These are phyloP conservation scores for Yamadazyma olivae DNA, from an alignment of 805 yeast genomes.

Conservation along the genomic window DNA sequence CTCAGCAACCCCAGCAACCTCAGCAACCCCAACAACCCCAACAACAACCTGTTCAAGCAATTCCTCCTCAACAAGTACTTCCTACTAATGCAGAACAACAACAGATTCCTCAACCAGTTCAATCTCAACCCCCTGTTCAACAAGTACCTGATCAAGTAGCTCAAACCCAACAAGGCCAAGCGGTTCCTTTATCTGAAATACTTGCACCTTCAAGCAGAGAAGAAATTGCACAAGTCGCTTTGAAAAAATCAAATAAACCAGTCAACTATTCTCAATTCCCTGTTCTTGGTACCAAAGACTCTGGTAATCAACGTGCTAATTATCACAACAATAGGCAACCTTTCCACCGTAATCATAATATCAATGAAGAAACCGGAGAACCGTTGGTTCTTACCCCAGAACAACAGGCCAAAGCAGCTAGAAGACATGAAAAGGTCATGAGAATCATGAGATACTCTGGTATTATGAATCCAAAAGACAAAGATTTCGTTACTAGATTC, in stretches of 20 bases:
- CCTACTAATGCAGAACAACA: neutral
- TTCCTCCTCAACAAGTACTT: conserved; percentile 1
- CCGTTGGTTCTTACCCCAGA: conserved; percentile 56
- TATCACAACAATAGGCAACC: conserved; percentile 8
- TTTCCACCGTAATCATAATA: conserved; percentile 5
- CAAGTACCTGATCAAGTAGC: conserved; percentile 1
- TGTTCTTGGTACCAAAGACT: conserved; percentile 48
- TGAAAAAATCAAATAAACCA: conserved; percentile 7
- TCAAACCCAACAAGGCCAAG: conserved; percentile 1
- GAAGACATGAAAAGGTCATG: conserved; percentile 71
- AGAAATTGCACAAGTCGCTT: conserved; percentile 9
- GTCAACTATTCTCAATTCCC: conserved; percentile 50
- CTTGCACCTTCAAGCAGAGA: conserved; percentile 8
- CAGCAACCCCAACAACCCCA: conserved; percentile 10
- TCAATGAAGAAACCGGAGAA: conserved; percentile 19
- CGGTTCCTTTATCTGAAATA: conserved; percentile 11
- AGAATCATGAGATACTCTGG: conserved; percentile 82
- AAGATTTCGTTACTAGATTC: conserved; percentile 90
- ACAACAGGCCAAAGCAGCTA: conserved; percentile 63
- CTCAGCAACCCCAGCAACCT: conserved; percentile 1
- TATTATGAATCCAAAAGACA: conserved; percentile 95
- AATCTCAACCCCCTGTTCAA: conserved; percentile 2
- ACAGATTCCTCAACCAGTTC: conserved; percentile 1
- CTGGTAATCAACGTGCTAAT: conserved; percentile 16
- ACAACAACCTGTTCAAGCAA: conserved; percentile 9